Base-by-base conservation (phyloP, 768 basidiomycete species). In the Daedalea quercina region DNA sequence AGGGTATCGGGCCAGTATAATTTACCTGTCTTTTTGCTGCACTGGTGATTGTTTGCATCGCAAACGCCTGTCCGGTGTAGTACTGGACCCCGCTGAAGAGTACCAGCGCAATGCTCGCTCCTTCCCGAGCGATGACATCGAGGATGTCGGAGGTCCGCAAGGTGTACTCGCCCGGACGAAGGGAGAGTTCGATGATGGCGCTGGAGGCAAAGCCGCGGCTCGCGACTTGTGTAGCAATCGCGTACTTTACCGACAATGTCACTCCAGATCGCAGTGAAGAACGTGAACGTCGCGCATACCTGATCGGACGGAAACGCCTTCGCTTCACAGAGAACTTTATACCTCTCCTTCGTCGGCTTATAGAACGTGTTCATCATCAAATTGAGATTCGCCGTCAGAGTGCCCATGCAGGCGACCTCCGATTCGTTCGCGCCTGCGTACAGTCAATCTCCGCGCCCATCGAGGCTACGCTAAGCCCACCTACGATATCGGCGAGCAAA, bases 251-350 rank as follows among this genome's bases (percentile, higher is more conserved):
- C 9, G 19, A 22, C n/a, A 9, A 12, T 9, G 49, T 50, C 24
- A 41, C 22, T 41, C 20, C 28, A 4, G 2, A 35, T 17, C 12
- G 2, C 20, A 26, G 4, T 20, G 26, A 19, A 26, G 23, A 13
- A 52, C 44, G 19, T 15, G 47, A 43, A 40, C 28, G 26, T 43
- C 17, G 54, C 11, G 40, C 80, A 58, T 52, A 90, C 95, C 76
- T 92, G 89, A 77, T 99, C 96, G 67, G 91, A 94, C 62, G 96
- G 94, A 69, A 99, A 99, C 1, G 94, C 94, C 54, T 80, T 85
- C 40, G 84, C 82, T 74, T 99, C 96, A 71, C 91, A 95, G 53
- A 99, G 74, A 66, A 99, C 93, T 77, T 94, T 98, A 76, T 80
- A 93, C 49, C 94, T 83, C 57, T 76, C 76, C 50, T 78, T 63